These are phyloP conservation scores for Cystobasidium onofrii DNA, from an alignment of 768 basidiomycete genomes.

Conservation along the genomic window DNA sequence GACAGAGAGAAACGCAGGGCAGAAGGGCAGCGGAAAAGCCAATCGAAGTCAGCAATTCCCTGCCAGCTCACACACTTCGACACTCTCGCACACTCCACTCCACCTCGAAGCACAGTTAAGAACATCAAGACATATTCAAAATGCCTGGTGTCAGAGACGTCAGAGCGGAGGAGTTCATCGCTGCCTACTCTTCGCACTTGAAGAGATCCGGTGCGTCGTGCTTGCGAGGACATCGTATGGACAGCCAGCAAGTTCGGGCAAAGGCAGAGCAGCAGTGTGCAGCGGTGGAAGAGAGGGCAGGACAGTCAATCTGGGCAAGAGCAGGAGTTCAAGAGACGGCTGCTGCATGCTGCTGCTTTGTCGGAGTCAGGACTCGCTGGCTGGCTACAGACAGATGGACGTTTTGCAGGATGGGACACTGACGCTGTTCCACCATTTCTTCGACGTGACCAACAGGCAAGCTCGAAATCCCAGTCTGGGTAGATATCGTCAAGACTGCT, in stretches of 20 bases:
- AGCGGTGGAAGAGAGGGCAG: background rate
- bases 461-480: slow-evolving; percentile 98
- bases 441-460: slow-evolving; percentile 57
- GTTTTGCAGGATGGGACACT: background rate
- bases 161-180: slow-evolving; percentile 38
- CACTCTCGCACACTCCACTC: too few species aligned
- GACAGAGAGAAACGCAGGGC: too few species aligned
- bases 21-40: too few species aligned
- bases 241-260: background rate
- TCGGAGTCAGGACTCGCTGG: background rate
- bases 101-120: background rate
- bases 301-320: too few species aligned
- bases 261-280: background rate
- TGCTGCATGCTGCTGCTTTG: background rate
- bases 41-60: too few species aligned
- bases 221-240: too few species aligned
- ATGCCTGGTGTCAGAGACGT: slow-evolving; percentile 41
- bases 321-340: background rate
- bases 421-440: background rate
- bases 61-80: too few species aligned
- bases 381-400: background rate
- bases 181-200: slow-evolving; percentile 41
- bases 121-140: slow-evolving; percentile 10
- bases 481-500: slow-evolving; percentile 96
- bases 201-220: slow-evolving; percentile 42